Conservation (phyloP, 2,329 filamentous ascomycete species). For the Cladosporium austrohemisphaericum region DNA sequence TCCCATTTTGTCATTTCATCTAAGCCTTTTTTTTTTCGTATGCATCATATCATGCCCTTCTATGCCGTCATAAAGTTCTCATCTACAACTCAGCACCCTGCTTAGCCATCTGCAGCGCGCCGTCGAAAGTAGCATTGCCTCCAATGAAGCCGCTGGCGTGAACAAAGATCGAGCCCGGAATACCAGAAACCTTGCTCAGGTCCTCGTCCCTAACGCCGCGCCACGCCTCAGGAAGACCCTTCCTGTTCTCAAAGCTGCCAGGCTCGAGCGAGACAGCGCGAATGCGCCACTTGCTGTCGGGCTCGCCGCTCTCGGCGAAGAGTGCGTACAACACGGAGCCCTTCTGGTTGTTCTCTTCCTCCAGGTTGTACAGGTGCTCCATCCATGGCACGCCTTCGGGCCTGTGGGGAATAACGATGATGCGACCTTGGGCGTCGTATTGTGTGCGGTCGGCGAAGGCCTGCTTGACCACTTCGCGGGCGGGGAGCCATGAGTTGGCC, state of each 20-base stretch:
- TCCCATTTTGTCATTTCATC: not conserved
- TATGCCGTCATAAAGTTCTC: not conserved
- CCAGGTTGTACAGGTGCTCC: slow-evolving; percentile 87
- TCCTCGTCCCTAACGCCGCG: slow-evolving; percentile 84
- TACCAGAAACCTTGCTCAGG: slow-evolving; percentile 67
- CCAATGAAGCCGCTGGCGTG: slow-evolving; percentile 96
- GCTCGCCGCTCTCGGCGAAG: slow-evolving; percentile 76
- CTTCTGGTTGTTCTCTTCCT: slow-evolving; percentile 53
- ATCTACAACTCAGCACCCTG: slow-evolving; percentile 58
- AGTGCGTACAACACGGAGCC: slow-evolving; percentile 75
- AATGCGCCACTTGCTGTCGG: slow-evolving; percentile 84
- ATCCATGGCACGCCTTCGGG: slow-evolving; percentile 87
- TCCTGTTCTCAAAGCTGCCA: slow-evolving; percentile 87
- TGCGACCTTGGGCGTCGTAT: slow-evolving; percentile 69
- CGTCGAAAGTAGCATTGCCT: slow-evolving; percentile 87
- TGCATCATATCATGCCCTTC: too few species aligned
- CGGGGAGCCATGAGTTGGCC: slow-evolving; percentile 76
- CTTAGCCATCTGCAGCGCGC: slow-evolving; percentile 78
- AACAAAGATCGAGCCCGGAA: slow-evolving; percentile 80
- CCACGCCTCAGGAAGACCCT: slow-evolving; percentile 87
- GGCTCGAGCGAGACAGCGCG: slow-evolving; percentile 83
- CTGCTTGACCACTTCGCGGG: slow-evolving; percentile 69
- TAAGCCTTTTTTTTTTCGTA: not conserved
- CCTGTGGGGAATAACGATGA: slow-evolving; percentile 64
- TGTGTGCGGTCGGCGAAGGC: slow-evolving; percentile 68